Evolutionary conservation across 306 rosid genomes (phyloP), one percentile per base, ranked within the genome.

Genomic region (Herpetospermum pedunculosum): DNA sequence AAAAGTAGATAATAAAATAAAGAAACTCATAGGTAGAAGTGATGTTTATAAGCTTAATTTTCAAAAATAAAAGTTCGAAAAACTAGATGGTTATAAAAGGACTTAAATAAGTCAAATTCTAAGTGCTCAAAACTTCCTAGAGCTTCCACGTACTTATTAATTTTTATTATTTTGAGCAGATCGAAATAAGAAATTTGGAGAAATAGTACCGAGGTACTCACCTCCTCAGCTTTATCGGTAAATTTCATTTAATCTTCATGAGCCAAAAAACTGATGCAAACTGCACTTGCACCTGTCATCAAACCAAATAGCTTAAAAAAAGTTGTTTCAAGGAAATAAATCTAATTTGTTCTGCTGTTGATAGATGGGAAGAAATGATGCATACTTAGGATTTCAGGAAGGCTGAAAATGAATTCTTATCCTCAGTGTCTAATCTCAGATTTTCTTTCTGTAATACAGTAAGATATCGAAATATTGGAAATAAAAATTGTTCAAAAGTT

Each of bases 391-490:
- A 90, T 86, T 96, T 92, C 74, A 63, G 70, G 58, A 87, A 83
- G 72, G 89, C 96, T 59, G 98, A 90, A 85, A 82, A 74, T 50
- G 96, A 88, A 92, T 97, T 88, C 43, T 37, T 35, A 16, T 23
- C 59, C 75, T 41, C 34, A 52, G 59, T 46, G 34, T n/a, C 35
- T 29, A 32, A 8, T 44, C 16, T 11, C 21, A 47, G 19, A 47
- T 15, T 3, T 47, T 5, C 2, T 14, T 16, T 4, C 0, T 11
- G 19, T 47, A 15, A 15, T 15, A 47, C 21, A 47, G 52, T 47
- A 1, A 1, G 52, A 47, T 47, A 16, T 47, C 21, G 6, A 16
- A 46, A 47, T 16, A 47, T 47, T 47, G 52, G 16, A 4, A 15
- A 47, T 47, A 16, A 47, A 0, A 8, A 47, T 16, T 47, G 52